These are phyloP conservation scores for Mycena floridula DNA, from an alignment of 768 basidiomycete genomes.

Conservation along the genomic window DNA sequence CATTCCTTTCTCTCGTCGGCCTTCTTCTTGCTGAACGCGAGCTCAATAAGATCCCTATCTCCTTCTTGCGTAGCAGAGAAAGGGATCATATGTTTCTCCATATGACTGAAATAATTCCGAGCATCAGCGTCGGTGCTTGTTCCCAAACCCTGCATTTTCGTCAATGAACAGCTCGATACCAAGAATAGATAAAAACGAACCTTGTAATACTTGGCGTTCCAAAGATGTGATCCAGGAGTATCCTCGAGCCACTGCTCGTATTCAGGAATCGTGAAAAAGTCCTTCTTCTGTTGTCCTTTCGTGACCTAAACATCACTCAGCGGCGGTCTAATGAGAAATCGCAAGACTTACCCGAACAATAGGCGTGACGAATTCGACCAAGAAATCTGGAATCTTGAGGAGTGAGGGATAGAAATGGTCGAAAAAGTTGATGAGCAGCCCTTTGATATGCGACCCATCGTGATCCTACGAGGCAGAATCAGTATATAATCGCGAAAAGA, in stretches of 20 bases:
- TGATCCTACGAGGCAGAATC: conserved; percentile 63
- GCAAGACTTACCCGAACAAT: conserved; percentile 75
- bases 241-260: conserved; percentile 88
- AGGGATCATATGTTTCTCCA: conserved; percentile 92
- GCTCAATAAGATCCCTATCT: conserved; percentile 86
- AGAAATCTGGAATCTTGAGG: conserved; percentile 82
- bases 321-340: not conserved
- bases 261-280: conserved; percentile 97
- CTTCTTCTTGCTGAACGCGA: conserved; percentile 99
- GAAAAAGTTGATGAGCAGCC: conserved; percentile 96
- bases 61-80: conserved; percentile 78
- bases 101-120: conserved; percentile 86
- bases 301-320: conserved; percentile 41
- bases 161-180: conserved; percentile 5
- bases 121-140: conserved; percentile 88
- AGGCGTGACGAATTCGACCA: conserved; percentile 97
- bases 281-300: conserved; percentile 70
- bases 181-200: conserved; percentile 33
- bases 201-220: conserved; percentile 97
- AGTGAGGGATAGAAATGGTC: conserved; percentile 97
- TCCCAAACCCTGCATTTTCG: conserved; percentile 85
- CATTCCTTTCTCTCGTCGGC: conserved; percentile 98
- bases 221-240: conserved; percentile 70
- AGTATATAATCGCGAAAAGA: not conserved
- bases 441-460: conserved; percentile 99